A percentile compares a stretch with the other conserved stretches of the same genome.
Evolutionary conservation across 2,329 filamentous ascomycete species (phyloP).

Genomic region (Blastomyces gilchristii): DNA sequence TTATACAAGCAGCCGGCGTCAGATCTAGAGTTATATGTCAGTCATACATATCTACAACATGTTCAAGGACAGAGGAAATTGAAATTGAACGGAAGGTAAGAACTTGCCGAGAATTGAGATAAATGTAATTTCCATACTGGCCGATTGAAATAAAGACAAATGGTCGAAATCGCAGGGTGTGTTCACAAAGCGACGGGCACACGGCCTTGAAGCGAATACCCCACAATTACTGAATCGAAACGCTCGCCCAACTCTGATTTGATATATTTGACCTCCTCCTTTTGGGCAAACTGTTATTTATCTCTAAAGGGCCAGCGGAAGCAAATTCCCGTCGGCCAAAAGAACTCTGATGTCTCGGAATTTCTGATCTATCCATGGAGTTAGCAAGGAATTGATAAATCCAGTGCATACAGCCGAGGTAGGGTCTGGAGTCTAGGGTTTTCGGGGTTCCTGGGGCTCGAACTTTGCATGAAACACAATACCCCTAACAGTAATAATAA

Average conservation of each 20-base stretch:
- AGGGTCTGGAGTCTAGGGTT: background rate
- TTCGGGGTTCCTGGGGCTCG: background rate
- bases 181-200: background rate
- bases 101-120: conserved; percentile 78
- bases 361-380: background rate
- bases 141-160: background rate
- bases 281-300: background rate
- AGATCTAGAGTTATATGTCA: conserved; percentile 48
- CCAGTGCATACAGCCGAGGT: background rate
- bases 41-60: conserved; percentile 1
- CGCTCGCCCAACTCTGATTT: background rate
- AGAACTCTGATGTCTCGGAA: background rate
- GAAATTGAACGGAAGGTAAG: conserved; percentile 9
- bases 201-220: background rate
- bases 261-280: background rate
- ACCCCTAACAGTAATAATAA: background rate
- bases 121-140: conserved; percentile 68
- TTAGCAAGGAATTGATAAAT: conserved; percentile 6
- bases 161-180: background rate
- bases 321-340: background rate
- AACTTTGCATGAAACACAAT: background rate
- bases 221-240: background rate
- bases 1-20: conserved; percentile 62
- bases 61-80: background rate
- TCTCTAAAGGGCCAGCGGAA: background rate